Base-by-base conservation (phyloP, 2,329 filamentous ascomycete genomes). In the Colletotrichum truncatum region DNA sequence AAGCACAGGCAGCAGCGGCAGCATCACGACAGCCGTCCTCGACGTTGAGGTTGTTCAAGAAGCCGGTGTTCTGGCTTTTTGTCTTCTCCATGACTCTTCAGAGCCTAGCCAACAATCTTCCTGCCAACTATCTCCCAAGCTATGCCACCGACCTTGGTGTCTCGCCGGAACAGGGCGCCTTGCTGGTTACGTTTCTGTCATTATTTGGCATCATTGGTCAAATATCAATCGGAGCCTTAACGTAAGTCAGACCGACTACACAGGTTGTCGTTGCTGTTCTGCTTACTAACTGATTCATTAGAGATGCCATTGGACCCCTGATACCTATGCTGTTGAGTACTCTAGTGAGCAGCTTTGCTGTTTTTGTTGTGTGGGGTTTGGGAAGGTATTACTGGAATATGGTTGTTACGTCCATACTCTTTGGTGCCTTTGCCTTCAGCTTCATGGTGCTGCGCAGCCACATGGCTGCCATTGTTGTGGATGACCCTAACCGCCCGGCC, bases 401-500 rank as follows among this genome's bases (percentile, higher is more conserved):
- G 58, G 30, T 61, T 0, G 14, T 56, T 6, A 43, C 30, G 7
- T 56, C 58, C 1, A 46, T 61, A 7, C 16, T 61, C 1, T 61
- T 61, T n/a, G 58, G 58, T 6, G 58, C 58, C 12, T 61, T 61
- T 23, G 58, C 58, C 11, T 61, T 55, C 3, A 56, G 58, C 18
- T 61, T 55, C 16, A 61, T 61, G 58, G 58, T 61, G 2, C 11
- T 61, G 1, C 49, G 57, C 10, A 61, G 57, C 7, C 49, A 61
- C 23, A 61, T 61, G 57, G 49, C 57, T 6, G 57, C 57, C 4
- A 30, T 46, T 7, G 57, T 54, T 14, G 57, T 61, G 10, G 14
- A 55, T 2, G 30, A 55, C 4, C 30, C 30, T 12, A 21, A 18
- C 6, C 30, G 30, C 8, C 39, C 39, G 2, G 23, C 9, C 9